Base-by-base conservation (phyloP, 192 early-diverging fungal species). In the Chytriomyces confervae region DNA sequence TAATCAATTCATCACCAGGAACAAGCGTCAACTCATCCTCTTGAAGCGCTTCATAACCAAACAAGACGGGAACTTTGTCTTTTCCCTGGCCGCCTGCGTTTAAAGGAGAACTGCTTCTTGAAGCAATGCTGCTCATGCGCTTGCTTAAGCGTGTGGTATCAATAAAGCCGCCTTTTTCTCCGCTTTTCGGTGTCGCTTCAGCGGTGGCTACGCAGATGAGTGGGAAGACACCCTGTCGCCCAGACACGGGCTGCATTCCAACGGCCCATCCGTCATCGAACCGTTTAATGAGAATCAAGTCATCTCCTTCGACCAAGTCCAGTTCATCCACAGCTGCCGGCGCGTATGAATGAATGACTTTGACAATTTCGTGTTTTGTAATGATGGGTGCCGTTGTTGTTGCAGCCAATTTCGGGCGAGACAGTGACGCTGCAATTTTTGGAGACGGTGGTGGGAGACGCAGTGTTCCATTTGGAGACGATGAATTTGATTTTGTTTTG, bases 191-290 rank as follows among this genome's bases (percentile, higher is more conserved):
- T 6, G 29, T n/a, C 47, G 75, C 77, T 24, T 24, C 51, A 23
- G 61, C 6, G 20, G 8, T 29, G 45, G 23, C 45, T 24, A 82
- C 81, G 72, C 81, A 82, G 51, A 82, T 78, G 53, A 82, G 66
- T 5, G 81, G 81, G 73, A 82, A 82, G 5, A 74, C 81, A 10
- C 81, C 81, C 69, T 82, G 78, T 23, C 60, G 7, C 44, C 76
- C 76, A 18, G 75, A 74, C 7, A 45, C 50, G 61, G 75, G 75
- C 9, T 71, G 44, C 7, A 72, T 6, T 43, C 81, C 73, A 51
- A 80, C 67, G 2, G 67, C 81, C 83, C 83, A 84, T n/a, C 83
- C 83, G 66, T 84, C 83, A 48, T 84, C 83, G 75, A 82, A 84
- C 16, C 62, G 20, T 67, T 73, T 67, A 11, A 84, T 8, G 20